These are phyloP conservation scores for Amylostereum areolatum DNA, from an alignment of 1,284 basidiomycete genomes.

Conservation along the genomic window DNA sequence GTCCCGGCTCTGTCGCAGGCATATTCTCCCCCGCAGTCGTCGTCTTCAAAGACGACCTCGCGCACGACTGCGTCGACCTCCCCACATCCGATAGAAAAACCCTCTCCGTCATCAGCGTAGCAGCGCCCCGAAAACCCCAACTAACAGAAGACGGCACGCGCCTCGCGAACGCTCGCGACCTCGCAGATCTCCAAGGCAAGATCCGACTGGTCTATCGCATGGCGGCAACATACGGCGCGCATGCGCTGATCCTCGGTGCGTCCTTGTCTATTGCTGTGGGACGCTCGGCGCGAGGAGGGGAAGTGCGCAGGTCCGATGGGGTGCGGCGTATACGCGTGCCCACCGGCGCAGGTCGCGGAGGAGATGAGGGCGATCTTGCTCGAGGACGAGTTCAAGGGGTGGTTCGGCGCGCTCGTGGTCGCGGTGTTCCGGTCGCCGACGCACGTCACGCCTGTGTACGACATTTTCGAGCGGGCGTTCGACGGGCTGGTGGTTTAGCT, in stretches of 20 bases:
- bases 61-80: conserved; percentile 33
- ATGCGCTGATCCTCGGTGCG: conserved; percentile 35
- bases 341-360: conserved; percentile 32
- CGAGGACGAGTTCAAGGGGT: conserved; percentile 37
- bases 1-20: conserved; percentile 32
- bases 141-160: conserved; percentile 24
- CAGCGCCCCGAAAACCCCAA: conserved; percentile 29
- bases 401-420: conserved; percentile 35
- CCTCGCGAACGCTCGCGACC: conserved; percentile 22
- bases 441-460: conserved; percentile 25
- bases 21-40: conserved; percentile 39
- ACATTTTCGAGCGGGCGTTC: conserved; percentile 27
- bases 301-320: conserved; percentile 36
- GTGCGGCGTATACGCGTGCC: conserved; percentile 38
- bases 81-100: conserved; percentile 23
- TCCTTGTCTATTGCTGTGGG: background rate
- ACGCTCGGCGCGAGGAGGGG: background rate
- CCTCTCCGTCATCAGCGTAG: conserved; percentile 39
- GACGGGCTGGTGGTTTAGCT: conserved; percentile 22
- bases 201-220: conserved; percentile 38
- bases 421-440: conserved; percentile 31
- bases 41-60: conserved; percentile 40
- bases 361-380: conserved; percentile 37
- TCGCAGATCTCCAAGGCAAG: conserved; percentile 33
- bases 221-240: conserved; percentile 31